Conservation (phyloP, 805 yeast species). For the Candida germanica region DNA sequence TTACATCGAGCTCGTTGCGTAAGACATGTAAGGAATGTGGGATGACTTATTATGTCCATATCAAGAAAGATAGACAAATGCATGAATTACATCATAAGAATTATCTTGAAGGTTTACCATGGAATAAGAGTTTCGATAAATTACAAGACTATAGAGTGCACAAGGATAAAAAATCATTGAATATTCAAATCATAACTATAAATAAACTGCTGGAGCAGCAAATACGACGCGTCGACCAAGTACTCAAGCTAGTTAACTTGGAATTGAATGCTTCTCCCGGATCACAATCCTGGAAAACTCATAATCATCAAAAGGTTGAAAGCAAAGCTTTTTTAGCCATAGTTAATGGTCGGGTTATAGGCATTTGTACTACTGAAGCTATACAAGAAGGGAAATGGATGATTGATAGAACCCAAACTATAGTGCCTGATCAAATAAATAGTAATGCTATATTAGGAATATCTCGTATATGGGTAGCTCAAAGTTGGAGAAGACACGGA, state of each 20-base stretch:
- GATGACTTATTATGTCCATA: constrained; percentile 47
- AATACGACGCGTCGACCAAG: constrained; percentile 22
- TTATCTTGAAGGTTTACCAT: constrained; percentile 47
- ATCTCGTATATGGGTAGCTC: constrained; percentile 44
- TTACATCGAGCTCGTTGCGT: too few relatives aligned
- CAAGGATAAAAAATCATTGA: too few relatives aligned
- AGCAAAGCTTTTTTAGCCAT: constrained; percentile 48
- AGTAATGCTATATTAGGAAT: constrained; percentile 32
- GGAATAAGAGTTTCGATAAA: constrained; percentile 29
- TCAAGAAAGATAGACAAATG: constrained; percentile 39
- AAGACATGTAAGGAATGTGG: constrained; percentile 51
- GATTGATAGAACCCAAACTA: constrained; percentile 47
- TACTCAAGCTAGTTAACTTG: constrained; percentile 53
- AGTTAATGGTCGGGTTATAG: constrained; percentile 47
- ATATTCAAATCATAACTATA: constrained; percentile 18
- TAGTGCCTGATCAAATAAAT: constrained; percentile 46
- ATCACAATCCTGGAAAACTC: constrained; percentile 28
- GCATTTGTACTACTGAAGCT: constrained; percentile 53
- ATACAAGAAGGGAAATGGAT: constrained; percentile 55
- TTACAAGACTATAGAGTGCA: too few relatives aligned
- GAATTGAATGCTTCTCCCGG: constrained; percentile 56
- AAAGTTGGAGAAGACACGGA: constrained; percentile 46
- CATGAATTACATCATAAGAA: constrained; percentile 53
- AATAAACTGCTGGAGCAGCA: constrained; percentile 21
- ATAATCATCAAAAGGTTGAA: background rate